Percentiles rank a stretch among this genome's conserved stretches.
These are phyloP conservation scores for Pestalotiopsis fici DNA, from an alignment of 2,329 filamentous ascomycete genomes.

Conservation along the genomic window DNA sequence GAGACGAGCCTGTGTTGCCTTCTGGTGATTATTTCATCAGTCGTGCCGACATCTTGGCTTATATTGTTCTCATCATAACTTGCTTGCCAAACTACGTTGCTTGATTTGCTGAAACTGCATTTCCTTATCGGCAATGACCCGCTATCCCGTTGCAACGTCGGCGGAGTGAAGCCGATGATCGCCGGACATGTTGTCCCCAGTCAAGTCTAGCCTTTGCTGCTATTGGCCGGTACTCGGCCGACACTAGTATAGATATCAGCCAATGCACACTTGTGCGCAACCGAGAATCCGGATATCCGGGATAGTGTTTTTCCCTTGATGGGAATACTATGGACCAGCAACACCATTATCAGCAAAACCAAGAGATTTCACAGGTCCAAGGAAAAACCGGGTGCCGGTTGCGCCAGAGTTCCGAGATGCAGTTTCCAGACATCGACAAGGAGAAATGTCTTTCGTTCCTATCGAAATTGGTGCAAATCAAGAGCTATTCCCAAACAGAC, in stretches of 20 bases:
- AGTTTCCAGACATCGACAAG: conserved; percentile 22
- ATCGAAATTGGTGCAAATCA: conserved; percentile 24
- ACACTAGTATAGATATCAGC: neutral
- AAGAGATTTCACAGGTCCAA: neutral
- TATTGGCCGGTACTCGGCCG: neutral
- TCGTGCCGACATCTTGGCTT: neutral
- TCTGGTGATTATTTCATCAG: no score
- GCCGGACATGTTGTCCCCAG: neutral
- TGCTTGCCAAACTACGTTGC: neutral
- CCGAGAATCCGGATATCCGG: neutral
- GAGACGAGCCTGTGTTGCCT: neutral
- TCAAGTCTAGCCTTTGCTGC: neutral
- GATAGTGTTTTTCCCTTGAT: neutral
- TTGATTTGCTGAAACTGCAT: neutral
- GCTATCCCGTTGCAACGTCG: neutral
- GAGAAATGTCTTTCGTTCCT: conserved; percentile 21
- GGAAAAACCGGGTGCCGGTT: neutral
- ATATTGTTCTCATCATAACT: neutral
- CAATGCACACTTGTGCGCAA: no score
- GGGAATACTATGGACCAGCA: neutral
- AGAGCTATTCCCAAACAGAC: conserved; percentile 28
- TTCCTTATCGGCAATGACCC: neutral
- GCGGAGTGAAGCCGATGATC: neutral
- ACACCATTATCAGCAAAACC: neutral
- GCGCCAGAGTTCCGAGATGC: conserved; percentile 10